phyloP scores from a whole-genome alignment of 352 stramenopile species.

The Pythium phragmiticola region DNA sequence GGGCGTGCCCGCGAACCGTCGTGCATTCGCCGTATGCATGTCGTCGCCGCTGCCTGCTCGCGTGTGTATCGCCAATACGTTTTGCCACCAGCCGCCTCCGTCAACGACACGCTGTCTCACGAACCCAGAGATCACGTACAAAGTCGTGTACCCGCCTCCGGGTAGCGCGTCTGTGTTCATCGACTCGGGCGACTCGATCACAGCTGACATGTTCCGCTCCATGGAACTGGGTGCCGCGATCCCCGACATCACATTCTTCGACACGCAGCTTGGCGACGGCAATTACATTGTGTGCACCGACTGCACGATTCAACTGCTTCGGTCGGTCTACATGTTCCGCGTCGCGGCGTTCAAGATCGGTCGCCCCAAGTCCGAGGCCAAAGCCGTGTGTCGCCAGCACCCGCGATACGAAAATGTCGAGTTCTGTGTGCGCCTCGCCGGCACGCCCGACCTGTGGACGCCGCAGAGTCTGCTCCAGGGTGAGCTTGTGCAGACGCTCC shows the following conservation, averaged over 20 bases:
- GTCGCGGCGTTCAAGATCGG: constrained; percentile 15
- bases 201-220: constrained; percentile 11
- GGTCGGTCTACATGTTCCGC: constrained; percentile 14
- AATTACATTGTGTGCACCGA: constrained; percentile 17
- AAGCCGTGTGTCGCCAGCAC: background rate
- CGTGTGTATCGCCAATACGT: background rate
- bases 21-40: constrained; percentile 5
- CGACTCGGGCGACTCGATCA: constrained; percentile 2
- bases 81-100: constrained; percentile 9
- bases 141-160: background rate
- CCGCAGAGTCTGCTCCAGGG: constrained; percentile 5
- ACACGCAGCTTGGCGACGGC: constrained; percentile 4
- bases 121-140: background rate
- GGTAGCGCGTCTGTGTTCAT: background rate
- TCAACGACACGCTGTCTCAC: constrained; percentile 1
- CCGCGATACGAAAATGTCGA: constrained; percentile 10
- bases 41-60: constrained; percentile 1
- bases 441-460: constrained; percentile 6
- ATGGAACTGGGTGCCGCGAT: background rate
- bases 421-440: constrained; percentile 3
- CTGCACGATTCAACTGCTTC: constrained; percentile 9
- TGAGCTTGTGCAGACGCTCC: background rate
- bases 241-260: constrained; percentile 14
- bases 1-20: constrained; percentile 10
- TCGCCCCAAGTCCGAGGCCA: background rate